A percentile compares a stretch with the other conserved stretches of the same genome.
phyloP scores from a whole-genome alignment of 352 stramenopile genomes.

The Labyrinthula sp. region DNA sequence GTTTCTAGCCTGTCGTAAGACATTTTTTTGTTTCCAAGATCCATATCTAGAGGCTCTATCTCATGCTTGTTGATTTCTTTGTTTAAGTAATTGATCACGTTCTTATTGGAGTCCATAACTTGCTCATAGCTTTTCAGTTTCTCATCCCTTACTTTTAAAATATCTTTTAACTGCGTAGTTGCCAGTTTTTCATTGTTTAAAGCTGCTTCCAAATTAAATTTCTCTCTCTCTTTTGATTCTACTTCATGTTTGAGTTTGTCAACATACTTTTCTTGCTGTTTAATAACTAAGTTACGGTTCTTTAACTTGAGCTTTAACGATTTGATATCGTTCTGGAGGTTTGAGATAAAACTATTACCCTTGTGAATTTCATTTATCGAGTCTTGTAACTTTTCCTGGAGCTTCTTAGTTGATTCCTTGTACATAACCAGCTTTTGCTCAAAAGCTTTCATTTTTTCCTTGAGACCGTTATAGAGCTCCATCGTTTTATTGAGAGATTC shows the following conservation, averaged over 20 bases:
- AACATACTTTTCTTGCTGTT: conserved; percentile 55
- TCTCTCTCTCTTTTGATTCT: conserved; percentile 46
- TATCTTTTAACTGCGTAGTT: background rate
- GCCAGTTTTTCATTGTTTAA: conserved; percentile 38
- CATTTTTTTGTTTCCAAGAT: no score
- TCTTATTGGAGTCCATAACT: conserved; percentile 56
- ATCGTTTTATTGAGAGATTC: conserved; percentile 48
- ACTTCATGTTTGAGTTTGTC: conserved; percentile 43
- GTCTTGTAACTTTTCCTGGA: conserved; percentile 60
- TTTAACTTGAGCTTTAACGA: conserved; percentile 51
- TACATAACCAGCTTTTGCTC: conserved; percentile 62
- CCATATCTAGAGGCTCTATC: no score
- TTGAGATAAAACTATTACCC: conserved; percentile 64
- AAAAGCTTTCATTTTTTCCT: conserved; percentile 41
- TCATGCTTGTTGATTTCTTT: conserved; percentile 72
- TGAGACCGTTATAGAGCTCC: conserved; percentile 44
- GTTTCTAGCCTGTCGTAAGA: no score
- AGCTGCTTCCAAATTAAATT: conserved; percentile 44
- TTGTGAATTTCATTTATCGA: conserved; percentile 70
- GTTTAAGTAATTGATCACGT: conserved; percentile 68
- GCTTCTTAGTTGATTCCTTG: conserved; percentile 49
- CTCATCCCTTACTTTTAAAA: conserved; percentile 13
- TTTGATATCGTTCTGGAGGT: conserved; percentile 55
- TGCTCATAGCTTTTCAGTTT: conserved; percentile 65
- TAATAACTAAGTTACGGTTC: conserved; percentile 62